Percentiles rank a stretch among this genome's conserved stretches.
phyloP scores from a whole-genome alignment of 768 basidiomycete species.

The Thelephora aurantiotincta region DNA sequence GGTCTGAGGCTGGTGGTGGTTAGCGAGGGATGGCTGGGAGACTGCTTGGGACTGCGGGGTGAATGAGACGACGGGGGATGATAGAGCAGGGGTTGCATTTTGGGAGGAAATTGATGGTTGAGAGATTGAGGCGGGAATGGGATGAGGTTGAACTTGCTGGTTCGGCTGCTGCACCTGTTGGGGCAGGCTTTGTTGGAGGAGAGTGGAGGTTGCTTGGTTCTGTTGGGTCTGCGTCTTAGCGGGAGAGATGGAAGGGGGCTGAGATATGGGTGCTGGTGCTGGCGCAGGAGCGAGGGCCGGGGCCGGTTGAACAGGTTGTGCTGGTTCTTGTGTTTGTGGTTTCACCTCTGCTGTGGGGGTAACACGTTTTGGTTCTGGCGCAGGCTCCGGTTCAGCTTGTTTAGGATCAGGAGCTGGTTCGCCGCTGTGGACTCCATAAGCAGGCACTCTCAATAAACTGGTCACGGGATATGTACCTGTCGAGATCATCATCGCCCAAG shows the following conservation, averaged over 20 bases:
- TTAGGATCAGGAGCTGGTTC: constrained; percentile 22
- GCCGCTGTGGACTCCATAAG: constrained; percentile 12
- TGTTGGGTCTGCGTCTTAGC: background rate
- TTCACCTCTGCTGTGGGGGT: constrained; percentile 4
- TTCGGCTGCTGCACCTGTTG: constrained; percentile 18
- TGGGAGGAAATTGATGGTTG: constrained; percentile 15
- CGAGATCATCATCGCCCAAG: constrained; percentile 52
- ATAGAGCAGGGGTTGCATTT: constrained; percentile 11
- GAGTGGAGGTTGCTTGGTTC: background rate
- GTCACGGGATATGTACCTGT: constrained; percentile 28
- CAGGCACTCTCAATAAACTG: background rate
- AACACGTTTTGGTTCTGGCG: constrained; percentile 15
- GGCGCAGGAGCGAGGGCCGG: constrained; percentile 23
- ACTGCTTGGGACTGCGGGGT: constrained; percentile 15
- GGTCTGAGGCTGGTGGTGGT: constrained; percentile 11
- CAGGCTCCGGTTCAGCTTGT: constrained; percentile 9
- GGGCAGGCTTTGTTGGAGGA: constrained; percentile 10
- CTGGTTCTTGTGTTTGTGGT: constrained; percentile 7
- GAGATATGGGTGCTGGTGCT: constrained; percentile 6
- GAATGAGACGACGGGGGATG: constrained; percentile 17
- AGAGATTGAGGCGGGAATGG: constrained; percentile 12
- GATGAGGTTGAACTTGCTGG: constrained; percentile 15
- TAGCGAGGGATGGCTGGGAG: constrained; percentile 11
- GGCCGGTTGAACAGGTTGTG: constrained; percentile 11
- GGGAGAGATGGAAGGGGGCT: constrained; percentile 10